Evolutionary conservation across 75 land plant genomes (phyloP), one percentile per base, ranked within the genome.

Genomic region (Larix kaempferi): DNA sequence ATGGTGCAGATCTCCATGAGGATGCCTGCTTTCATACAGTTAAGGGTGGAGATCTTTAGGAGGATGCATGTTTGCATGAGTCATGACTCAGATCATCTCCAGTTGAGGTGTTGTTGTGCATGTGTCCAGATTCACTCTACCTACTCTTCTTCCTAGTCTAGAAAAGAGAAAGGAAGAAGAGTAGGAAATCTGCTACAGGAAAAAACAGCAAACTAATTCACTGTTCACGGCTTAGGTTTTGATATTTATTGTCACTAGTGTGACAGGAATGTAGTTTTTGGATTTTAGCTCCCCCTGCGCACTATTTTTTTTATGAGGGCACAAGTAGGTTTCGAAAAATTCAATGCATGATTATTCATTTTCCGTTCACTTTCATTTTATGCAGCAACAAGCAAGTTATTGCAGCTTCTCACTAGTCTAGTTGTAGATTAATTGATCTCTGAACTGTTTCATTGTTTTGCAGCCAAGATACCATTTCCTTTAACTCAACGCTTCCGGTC

Each of bases 381-480:
- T 16, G 39, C 21, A 65, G 17, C 21, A 65, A 16, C 19, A 19
- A 61, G 13, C 39, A 65, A 6, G 29, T 33, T 33, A 65, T 0
- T 33, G 69, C 35, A 65, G 69, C 35, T 65, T 65, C 35, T 6
- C 39, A 16, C 33, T 11, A 33, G 41, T 65, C 14, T 39, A 23
- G n/a, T 41, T 66, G 10, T 69, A 23, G 25, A 69, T 6, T 41
- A 17, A 21, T 69, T 63, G n/a, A 69, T 69, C 44, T 69, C 73
- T 44, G 41, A 69, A 6, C 27, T 39, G 8, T 21, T 35, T 57
- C 35, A 29, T 74, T 25, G 29, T 27, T 83, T 62, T 73, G 26
- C 92, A 91, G 99, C 99, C 44, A 96, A 96, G 78, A 90, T 96
- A 75, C 99, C 99, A 0, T 96, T 96, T 74, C 99, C 99, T 13